A percentile compares a stretch with the other conserved stretches of the same genome.
These are phyloP conservation scores for Gracilaria gracilis DNA, from an alignment of 23 red algal species.

Conservation along the genomic window DNA sequence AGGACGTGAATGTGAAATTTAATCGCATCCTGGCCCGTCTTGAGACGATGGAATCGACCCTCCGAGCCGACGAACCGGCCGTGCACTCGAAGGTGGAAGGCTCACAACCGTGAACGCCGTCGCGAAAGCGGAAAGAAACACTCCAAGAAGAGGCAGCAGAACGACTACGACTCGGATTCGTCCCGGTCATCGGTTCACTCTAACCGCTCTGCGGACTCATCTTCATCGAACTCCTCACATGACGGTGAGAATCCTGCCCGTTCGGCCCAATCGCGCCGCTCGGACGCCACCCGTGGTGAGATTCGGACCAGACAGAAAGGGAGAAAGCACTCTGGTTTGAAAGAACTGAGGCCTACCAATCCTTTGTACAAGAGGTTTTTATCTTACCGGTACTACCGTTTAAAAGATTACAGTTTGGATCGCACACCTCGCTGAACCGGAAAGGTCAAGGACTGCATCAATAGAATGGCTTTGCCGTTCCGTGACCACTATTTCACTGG, in stretches of 20 bases:
- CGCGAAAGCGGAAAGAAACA: too few species aligned
- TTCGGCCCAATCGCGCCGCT: not conserved
- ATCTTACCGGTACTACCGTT: constrained; percentile 5
- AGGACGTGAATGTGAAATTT: too few species aligned
- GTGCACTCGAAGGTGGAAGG: too few species aligned
- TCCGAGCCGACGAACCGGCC: too few species aligned
- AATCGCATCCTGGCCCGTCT: too few species aligned
- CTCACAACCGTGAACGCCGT: too few species aligned
- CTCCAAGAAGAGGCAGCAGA: too few species aligned
- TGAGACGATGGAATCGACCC: too few species aligned
- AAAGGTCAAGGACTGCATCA: constrained; percentile 11
- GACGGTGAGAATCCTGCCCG: not conserved
- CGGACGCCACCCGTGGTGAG: not conserved
- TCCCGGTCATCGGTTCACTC: too few species aligned
- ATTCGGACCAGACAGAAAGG: not conserved
- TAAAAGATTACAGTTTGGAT: not conserved
- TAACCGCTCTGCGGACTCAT: too few species aligned
- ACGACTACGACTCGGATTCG: too few species aligned
- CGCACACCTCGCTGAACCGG: not conserved
- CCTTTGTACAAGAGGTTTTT: not conserved
- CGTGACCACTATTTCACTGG: not conserved
- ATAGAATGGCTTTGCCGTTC: not conserved
- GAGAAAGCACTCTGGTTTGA: not conserved
- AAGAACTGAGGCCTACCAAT: constrained; percentile 1
- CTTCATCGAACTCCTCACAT: too few species aligned